These are phyloP conservation scores for Gaultheria prostrata DNA, from an alignment of 148 eudicot genomes.

Conservation along the genomic window DNA sequence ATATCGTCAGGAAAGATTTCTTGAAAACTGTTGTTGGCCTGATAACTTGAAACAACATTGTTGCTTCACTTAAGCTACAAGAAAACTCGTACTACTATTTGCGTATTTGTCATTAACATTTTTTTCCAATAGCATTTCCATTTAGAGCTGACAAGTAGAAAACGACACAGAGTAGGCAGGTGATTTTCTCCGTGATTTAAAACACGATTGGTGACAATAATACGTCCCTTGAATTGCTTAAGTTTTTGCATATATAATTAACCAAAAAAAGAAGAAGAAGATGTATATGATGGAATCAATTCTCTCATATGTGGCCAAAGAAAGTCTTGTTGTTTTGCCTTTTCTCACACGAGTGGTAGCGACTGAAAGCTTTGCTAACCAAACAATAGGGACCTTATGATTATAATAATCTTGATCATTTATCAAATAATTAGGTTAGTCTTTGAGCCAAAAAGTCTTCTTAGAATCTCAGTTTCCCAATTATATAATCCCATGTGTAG, in stretches of 20 bases:
- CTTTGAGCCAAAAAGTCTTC: constrained; percentile 16
- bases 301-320: not conserved
- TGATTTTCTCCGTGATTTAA: not conserved
- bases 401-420: not conserved
- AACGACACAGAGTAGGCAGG: not conserved
- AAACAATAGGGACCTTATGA: not conserved
- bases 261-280: not conserved
- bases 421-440: constrained; percentile 14
- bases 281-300: not conserved
- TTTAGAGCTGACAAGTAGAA: not conserved
- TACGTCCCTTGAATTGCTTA: not conserved
- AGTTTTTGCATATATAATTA: not conserved
- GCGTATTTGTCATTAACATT: not conserved
- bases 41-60: not conserved
- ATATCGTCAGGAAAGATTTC: not conserved
- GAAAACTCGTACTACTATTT: not conserved
- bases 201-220: not conserved
- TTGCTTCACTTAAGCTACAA: not conserved
- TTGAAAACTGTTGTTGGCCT: not conserved
- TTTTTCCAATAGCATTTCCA: not conserved
- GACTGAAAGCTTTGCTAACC: not conserved
- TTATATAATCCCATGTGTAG: constrained; percentile 12
- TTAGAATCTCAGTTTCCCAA: constrained; percentile 9
- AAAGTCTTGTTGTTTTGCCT: not conserved
- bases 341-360: not conserved